phyloP scores from a whole-genome alignment of 2,329 filamentous ascomycete genomes.

The Pseudopithomyces chartarum region DNA sequence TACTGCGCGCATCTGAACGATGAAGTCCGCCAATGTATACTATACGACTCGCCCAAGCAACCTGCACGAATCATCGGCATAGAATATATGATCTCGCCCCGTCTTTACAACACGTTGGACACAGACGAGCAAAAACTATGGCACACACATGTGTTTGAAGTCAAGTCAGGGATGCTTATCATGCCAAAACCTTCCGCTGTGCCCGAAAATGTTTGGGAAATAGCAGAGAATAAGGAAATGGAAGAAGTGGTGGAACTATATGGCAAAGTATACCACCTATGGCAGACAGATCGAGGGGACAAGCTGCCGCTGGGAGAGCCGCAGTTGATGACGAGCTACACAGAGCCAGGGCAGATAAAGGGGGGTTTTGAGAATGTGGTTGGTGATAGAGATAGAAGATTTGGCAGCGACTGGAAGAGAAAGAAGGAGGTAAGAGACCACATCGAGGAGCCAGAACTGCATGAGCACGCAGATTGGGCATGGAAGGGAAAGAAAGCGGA shows the following conservation, averaged over 20 bases:
- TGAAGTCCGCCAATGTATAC: slow-evolving; percentile 81
- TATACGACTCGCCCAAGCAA: slow-evolving; percentile 74
- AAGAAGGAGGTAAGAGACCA: slow-evolving; percentile 60
- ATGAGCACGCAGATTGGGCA: slow-evolving; percentile 54
- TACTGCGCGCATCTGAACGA: slow-evolving; percentile 80
- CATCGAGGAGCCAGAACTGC: slow-evolving; percentile 57
- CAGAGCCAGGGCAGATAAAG: slow-evolving; percentile 53
- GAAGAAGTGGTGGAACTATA: slow-evolving; percentile 74
- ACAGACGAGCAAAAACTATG: slow-evolving; percentile 70
- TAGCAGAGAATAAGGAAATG: slow-evolving; percentile 81
- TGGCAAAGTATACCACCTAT: slow-evolving; percentile 84
- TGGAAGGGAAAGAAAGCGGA: slow-evolving; percentile 44
- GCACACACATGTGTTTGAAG: slow-evolving; percentile 78
- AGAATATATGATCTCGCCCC: slow-evolving; percentile 72
- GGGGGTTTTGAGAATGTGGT: slow-evolving; percentile 51
- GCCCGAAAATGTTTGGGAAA: slow-evolving; percentile 70
- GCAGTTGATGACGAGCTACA: slow-evolving; percentile 68
- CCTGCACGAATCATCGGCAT: slow-evolving; percentile 78
- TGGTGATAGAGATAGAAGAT: slow-evolving; percentile 59
- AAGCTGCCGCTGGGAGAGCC: slow-evolving; percentile 64
- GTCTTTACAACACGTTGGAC: slow-evolving; percentile 4
- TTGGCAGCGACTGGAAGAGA: slow-evolving; percentile 55
- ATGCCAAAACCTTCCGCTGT: slow-evolving; percentile 67
- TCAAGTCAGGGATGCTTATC: slow-evolving; percentile 79
- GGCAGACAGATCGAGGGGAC: slow-evolving; percentile 81